Evolutionary conservation across 1,284 basidiomycete genomes (phyloP).

Genomic region (Ustilago bromivora): DNA sequence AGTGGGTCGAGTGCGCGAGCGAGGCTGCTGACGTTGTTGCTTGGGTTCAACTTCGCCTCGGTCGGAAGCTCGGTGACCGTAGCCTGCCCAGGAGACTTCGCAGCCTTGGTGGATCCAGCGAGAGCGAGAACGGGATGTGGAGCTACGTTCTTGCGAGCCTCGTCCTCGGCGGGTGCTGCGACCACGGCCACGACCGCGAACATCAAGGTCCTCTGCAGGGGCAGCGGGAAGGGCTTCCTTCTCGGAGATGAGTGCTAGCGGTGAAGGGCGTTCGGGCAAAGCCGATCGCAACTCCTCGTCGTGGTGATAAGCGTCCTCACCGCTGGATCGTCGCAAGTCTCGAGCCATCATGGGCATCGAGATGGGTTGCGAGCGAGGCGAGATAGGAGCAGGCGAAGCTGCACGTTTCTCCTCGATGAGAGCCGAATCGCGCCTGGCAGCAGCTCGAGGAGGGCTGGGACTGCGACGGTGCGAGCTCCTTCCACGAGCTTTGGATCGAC

Average conservation of each 20-base stretch:
- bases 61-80: constrained; percentile 45
- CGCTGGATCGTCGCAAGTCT: constrained; percentile 27
- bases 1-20: constrained; percentile 5
- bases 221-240: constrained; percentile 10
- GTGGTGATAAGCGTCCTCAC: constrained; percentile 35
- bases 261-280: constrained; percentile 36
- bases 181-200: constrained; percentile 29
- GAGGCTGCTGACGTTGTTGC: constrained; percentile 20
- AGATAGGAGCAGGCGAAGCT: constrained; percentile 31
- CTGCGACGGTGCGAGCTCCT: constrained; percentile 56
- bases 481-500: constrained; percentile 57
- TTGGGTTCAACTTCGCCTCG: constrained; percentile 22
- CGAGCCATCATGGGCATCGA: constrained; percentile 34
- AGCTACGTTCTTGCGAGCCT: constrained; percentile 41
- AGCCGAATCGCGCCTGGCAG: constrained; percentile 42
- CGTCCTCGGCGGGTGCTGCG: constrained; percentile 35
- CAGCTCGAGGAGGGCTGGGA: constrained; percentile 54
- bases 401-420: constrained; percentile 4
- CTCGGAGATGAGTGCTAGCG: constrained; percentile 34
- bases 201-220: constrained; percentile 3
- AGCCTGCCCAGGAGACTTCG: constrained; percentile 48
- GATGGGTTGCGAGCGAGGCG: constrained; percentile 46
- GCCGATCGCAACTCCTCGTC: constrained; percentile 46
- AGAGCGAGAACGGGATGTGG: constrained; percentile 36
- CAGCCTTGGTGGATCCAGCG: constrained; percentile 37